phyloP scores from a whole-genome alignment of 305 asterid genomes.

The Fraxinus latifolia region DNA sequence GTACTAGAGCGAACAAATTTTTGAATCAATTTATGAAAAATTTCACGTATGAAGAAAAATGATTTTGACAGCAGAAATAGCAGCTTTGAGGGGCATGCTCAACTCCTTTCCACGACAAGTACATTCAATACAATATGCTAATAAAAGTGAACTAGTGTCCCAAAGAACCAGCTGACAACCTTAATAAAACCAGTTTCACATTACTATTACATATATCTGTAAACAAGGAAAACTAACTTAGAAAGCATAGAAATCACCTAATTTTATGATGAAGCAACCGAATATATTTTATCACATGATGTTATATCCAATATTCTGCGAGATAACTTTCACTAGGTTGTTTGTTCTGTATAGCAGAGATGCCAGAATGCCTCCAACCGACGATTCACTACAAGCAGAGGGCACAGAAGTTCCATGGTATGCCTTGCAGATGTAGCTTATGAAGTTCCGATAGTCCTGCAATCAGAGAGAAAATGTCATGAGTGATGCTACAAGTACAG shows the following conservation, averaged over 20 bases:
- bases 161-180: neutral
- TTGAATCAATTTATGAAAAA: neutral
- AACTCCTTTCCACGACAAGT: neutral
- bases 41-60: neutral
- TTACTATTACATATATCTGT: neutral
- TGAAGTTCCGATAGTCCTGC: conserved; percentile 40
- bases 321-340: conserved; percentile 23
- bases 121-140: neutral
- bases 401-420: conserved; percentile 36
- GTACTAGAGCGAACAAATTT: neutral
- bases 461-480: neutral
- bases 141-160: neutral
- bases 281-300: conserved; percentile 17
- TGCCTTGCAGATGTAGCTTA: conserved; percentile 39
- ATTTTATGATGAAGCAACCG: neutral
- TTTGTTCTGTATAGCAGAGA: conserved; percentile 20
- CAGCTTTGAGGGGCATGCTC: neutral
- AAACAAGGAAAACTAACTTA: neutral
- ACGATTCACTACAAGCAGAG: conserved; percentile 32
- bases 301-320: conserved; percentile 15
- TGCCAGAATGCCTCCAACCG: conserved; percentile 12
- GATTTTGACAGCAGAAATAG: neutral
- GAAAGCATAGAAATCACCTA: neutral
- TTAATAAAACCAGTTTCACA: neutral
- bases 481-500: too few relatives aligned